phyloP scores from a whole-genome alignment of 1,284 basidiomycete genomes.

The Violaceomyces palustris region DNA sequence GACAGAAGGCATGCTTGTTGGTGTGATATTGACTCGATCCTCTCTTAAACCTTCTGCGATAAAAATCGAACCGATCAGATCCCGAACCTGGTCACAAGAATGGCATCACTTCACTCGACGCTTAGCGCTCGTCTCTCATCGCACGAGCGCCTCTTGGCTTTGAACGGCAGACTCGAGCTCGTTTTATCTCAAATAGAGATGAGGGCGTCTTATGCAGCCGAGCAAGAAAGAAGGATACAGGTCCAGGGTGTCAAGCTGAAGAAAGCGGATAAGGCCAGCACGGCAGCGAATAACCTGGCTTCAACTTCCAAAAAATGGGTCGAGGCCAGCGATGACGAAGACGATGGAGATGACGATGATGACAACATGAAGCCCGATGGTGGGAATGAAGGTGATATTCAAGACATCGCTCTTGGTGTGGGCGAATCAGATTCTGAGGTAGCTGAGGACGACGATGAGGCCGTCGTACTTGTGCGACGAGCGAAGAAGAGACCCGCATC shows the following conservation, averaged over 20 bases:
- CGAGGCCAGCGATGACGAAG: constrained; percentile 28
- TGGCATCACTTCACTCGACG: constrained; percentile 77
- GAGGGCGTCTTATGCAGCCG: constrained; percentile 53
- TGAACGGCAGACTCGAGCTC: constrained; percentile 86
- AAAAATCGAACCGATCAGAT: no score
- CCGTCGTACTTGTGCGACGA: no score
- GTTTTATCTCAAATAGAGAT: constrained; percentile 89
- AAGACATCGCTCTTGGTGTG: constrained; percentile 36
- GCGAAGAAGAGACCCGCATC: no score
- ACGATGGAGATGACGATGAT: constrained; percentile 24
- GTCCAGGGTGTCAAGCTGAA: constrained; percentile 40
- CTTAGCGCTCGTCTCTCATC: constrained; percentile 73
- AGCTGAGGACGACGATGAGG: constrained; percentile 5
- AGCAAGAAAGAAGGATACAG: constrained; percentile 18
- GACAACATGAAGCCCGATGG: no score
- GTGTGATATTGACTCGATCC: background rate
- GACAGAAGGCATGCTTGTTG: background rate
- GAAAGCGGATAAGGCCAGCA: no score
- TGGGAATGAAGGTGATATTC: constrained; percentile 37
- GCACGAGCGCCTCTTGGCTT: constrained; percentile 75
- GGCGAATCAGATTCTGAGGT: background rate
- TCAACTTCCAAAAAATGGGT: constrained; percentile 35
- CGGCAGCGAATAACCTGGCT: background rate
- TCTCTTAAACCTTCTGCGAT: constrained; percentile 1
- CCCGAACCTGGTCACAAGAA: constrained; percentile 74